phyloP scores from a whole-genome alignment of 1,139 yeast species.

The Magnusiomyces suaveolens region DNA sequence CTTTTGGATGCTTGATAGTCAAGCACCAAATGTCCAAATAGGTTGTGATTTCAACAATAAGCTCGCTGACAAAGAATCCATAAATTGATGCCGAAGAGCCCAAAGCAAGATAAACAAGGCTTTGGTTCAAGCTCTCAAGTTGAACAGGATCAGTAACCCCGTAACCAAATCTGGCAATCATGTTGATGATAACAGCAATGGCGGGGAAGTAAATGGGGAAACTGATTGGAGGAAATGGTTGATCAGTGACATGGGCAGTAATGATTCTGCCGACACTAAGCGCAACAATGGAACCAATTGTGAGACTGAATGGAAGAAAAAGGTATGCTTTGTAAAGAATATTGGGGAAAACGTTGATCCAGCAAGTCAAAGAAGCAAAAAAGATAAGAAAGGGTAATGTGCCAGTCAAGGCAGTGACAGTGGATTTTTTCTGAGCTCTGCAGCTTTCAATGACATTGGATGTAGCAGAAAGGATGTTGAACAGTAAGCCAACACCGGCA shows the following conservation, averaged over 20 bases:
- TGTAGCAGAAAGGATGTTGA: conserved; percentile 66
- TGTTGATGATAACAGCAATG: conserved; percentile 40
- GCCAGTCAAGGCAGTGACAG: conserved; percentile 47
- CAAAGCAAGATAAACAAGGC: conserved; percentile 54
- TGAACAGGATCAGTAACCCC: conserved; percentile 9
- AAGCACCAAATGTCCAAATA: conserved; percentile 81
- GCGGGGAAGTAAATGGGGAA: conserved; percentile 62
- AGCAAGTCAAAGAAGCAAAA: conserved; percentile 45
- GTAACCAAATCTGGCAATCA: conserved; percentile 19
- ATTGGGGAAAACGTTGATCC: conserved; percentile 39
- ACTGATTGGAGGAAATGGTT: conserved; percentile 62
- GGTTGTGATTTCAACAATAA: conserved; percentile 71
- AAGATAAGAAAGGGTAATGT: conserved; percentile 61
- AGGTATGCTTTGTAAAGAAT: conserved; percentile 35
- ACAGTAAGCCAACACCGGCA: conserved; percentile 50
- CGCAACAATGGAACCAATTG: conserved; percentile 70
- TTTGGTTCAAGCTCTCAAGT: conserved; percentile 20
- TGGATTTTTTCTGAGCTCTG: conserved; percentile 28
- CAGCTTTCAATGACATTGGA: conserved; percentile 55
- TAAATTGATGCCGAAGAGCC: conserved; percentile 73
- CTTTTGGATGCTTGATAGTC: conserved; percentile 68
- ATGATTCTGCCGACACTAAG: conserved; percentile 84
- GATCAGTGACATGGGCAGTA: conserved; percentile 75
- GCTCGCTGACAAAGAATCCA: conserved; percentile 68
- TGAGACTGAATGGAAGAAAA: conserved; percentile 51